Conservation (phyloP, 106 monocot species). For the Acorus gramineus region DNA sequence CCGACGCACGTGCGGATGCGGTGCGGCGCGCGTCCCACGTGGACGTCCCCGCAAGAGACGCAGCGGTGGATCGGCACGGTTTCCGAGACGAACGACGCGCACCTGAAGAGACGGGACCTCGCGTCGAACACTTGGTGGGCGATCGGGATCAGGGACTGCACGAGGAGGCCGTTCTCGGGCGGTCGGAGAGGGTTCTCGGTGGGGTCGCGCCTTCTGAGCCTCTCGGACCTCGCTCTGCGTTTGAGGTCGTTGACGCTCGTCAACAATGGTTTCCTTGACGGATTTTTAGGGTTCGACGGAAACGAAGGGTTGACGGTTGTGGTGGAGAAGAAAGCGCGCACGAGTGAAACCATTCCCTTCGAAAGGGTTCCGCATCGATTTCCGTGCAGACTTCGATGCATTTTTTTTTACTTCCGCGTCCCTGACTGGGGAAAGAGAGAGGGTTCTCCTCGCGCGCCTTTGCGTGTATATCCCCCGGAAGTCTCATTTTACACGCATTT, state of each 20-base stretch:
- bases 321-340: too few relatives aligned
- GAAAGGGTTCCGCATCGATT: too few relatives aligned
- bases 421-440: too few relatives aligned
- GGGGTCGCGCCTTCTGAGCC: conserved; percentile 20
- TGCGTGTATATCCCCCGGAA: too few relatives aligned
- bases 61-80: conserved; percentile 29
- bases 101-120: conserved; percentile 18
- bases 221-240: conserved; percentile 11
- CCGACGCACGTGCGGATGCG: conserved; percentile 32
- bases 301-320: too few relatives aligned
- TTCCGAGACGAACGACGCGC: conserved; percentile 11
- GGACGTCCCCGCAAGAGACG: conserved; percentile 44
- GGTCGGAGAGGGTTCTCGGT: conserved; percentile 26
- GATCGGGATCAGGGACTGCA: conserved; percentile 26
- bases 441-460: too few relatives aligned
- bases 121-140: conserved; percentile 30
- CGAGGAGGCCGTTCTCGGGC: conserved; percentile 39
- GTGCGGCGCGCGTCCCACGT: conserved; percentile 31
- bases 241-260: conserved; percentile 40
- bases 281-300: too few relatives aligned
- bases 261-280: conserved; percentile 28
- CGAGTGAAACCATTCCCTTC: too few relatives aligned
- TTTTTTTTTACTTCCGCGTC: too few relatives aligned
- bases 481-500: too few relatives aligned
- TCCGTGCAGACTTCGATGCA: too few relatives aligned